Conservation (phyloP, 495 filamentous ascomycete species). For the Penicillium silybi region DNA sequence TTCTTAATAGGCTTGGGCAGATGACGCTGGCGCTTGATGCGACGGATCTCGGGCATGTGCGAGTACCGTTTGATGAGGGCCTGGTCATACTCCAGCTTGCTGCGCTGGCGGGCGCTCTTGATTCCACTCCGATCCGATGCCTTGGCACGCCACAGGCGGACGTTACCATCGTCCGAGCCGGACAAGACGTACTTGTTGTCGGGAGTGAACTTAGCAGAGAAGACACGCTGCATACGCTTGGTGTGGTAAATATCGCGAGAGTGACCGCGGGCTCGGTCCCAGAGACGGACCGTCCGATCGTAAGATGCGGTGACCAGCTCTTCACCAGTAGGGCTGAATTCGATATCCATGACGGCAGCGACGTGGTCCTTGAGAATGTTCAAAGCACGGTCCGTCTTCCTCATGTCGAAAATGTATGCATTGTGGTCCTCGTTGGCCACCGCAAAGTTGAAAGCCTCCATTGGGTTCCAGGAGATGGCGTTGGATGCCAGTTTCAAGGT, state of each 20-base stretch:
- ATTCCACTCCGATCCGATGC: constrained; percentile 83
- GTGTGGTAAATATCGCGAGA: constrained; percentile 95
- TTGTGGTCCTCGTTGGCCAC: constrained; percentile 79
- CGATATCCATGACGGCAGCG: constrained; percentile 93
- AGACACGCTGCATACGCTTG: constrained; percentile 96
- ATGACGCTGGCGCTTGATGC: constrained; percentile 88
- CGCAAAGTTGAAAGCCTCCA: constrained; percentile 91
- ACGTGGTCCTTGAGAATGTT: constrained; percentile 97
- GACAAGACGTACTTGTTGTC: constrained; percentile 85
- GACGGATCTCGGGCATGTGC: constrained; percentile 93
- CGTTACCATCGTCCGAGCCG: constrained; percentile 89
- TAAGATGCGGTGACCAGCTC: constrained; percentile 91
- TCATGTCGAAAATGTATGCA: constrained; percentile 81
- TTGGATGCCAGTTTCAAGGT: constrained; percentile 80
- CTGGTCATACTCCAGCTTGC: constrained; percentile 89
- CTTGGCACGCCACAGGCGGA: constrained; percentile 86
- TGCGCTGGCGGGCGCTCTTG: constrained; percentile 75
- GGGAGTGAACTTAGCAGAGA: constrained; percentile 76
- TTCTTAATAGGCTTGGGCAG: constrained; percentile 95
- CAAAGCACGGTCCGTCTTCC: constrained; percentile 73
- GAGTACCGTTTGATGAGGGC: constrained; percentile 77
- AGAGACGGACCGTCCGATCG: constrained; percentile 75
- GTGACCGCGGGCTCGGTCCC: constrained; percentile 74
- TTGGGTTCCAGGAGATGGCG: constrained; percentile 87
- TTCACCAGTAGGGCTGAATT: constrained; percentile 91